Conservation (phyloP, 192 early-diverging fungal genomes). For the Entomortierella parvispora region DNA sequence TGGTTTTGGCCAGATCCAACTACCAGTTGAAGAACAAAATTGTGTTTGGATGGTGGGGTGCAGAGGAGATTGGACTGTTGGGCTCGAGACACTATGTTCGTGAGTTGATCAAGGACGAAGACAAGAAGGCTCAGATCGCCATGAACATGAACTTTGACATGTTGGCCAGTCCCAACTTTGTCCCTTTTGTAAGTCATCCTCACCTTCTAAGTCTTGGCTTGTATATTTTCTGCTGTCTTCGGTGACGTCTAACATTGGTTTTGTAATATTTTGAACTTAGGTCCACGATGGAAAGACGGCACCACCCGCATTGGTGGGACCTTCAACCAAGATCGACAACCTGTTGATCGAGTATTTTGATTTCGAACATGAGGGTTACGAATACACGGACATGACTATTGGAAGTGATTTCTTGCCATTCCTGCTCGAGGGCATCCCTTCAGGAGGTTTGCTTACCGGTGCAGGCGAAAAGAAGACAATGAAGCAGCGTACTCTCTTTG, state of each 20-base stretch:
- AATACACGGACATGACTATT: slow-evolving; percentile 66
- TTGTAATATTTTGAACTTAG: slow-evolving; percentile 5
- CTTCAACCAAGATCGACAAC: slow-evolving; percentile 66
- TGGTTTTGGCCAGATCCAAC: slow-evolving; percentile 56
- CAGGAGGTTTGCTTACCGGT: slow-evolving; percentile 73
- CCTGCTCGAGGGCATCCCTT: slow-evolving; percentile 67
- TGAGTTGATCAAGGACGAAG: slow-evolving; percentile 52
- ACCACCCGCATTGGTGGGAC: slow-evolving; percentile 54
- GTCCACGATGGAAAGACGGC: slow-evolving; percentile 74
- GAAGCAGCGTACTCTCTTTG: slow-evolving; percentile 61
- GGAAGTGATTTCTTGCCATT: slow-evolving; percentile 79
- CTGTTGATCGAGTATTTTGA: slow-evolving; percentile 69
- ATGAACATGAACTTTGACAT: slow-evolving; percentile 80
- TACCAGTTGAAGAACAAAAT: slow-evolving; percentile 65
- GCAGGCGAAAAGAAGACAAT: slow-evolving; percentile 67
- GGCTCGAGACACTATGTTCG: slow-evolving; percentile 72
- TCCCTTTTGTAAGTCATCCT: slow-evolving; percentile 55
- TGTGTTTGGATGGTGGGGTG: slow-evolving; percentile 80
- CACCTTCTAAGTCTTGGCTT: neutral
- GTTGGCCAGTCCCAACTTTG: slow-evolving; percentile 79
- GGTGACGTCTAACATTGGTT: no score
- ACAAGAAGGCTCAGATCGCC: slow-evolving; percentile 59
- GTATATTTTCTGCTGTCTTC: neutral
- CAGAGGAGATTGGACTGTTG: slow-evolving; percentile 75
- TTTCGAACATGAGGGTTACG: slow-evolving; percentile 54